These are phyloP conservation scores for Geotrichum carabidarum DNA, from an alignment of 1,139 yeast genomes.

Conservation along the genomic window DNA sequence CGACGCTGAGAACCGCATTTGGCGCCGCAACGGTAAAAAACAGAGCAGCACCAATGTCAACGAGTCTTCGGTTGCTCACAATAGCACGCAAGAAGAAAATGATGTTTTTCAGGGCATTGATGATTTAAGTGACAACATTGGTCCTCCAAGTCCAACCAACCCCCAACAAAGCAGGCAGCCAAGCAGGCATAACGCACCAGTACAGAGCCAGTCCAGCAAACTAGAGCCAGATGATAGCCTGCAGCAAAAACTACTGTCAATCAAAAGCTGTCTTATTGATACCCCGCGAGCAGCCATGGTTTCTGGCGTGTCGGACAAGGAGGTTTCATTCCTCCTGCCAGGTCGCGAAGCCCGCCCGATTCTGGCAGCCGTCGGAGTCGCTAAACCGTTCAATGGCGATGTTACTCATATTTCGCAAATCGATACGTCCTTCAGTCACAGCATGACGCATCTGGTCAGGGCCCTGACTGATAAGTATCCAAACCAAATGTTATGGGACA, in stretches of 20 bases:
- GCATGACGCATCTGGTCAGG: slow-evolving; percentile 30
- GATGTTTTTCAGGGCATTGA: slow-evolving; percentile 19
- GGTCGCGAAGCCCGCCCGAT: slow-evolving; percentile 2
- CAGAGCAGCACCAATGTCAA: background rate
- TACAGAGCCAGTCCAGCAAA: background rate
- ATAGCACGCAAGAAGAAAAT: slow-evolving; percentile 8
- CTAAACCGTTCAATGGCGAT: slow-evolving; percentile 10
- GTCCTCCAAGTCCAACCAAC: background rate
- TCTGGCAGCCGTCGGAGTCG: background rate
- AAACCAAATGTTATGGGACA: slow-evolving; percentile 38
- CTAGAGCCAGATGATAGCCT: background rate
- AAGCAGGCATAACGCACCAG: background rate
- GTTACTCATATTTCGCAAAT: slow-evolving; percentile 32
- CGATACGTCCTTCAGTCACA: slow-evolving; percentile 27
- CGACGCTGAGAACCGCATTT: slow-evolving; percentile 11
- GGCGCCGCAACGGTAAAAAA: slow-evolving; percentile 9
- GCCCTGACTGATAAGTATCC: slow-evolving; percentile 35
- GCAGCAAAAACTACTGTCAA: slow-evolving; percentile 10
- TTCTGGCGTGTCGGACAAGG: slow-evolving; percentile 4
- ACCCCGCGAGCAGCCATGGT: slow-evolving; percentile 11
- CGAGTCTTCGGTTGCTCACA: background rate
- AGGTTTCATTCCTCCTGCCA: slow-evolving; percentile 12
- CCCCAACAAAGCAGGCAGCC: background rate
- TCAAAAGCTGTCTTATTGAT: slow-evolving; percentile 10
- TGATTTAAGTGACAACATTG: slow-evolving; percentile 13